Base-by-base conservation (phyloP, 495 filamentous ascomycete species). In the Penicillium lividum region DNA sequence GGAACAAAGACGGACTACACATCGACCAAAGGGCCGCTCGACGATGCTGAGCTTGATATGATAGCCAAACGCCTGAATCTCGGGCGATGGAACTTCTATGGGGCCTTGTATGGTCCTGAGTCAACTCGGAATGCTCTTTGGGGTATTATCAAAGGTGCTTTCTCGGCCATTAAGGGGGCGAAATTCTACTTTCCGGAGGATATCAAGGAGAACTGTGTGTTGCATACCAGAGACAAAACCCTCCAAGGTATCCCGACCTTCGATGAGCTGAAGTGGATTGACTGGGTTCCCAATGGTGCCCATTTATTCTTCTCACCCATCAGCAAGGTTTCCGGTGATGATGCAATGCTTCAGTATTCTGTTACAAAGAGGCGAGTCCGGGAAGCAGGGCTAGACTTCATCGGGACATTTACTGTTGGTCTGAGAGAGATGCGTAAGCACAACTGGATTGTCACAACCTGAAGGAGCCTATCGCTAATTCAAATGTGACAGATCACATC, bases 1-100 rank as follows among this genome's bases (percentile, higher is more conserved):
- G 80, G 76, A 18, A 63, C 60, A 6, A 74, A 67, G 33, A 71
- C 72, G 64, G 25, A 68, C 6, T 83, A 69, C 61, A 82, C 74
- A 53, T 62, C 64, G 2, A 72, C 74, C n/a, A 45, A 68, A 0
- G 77, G 70, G 8, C 65, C 69, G 13, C 71, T 84, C 18, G 73
- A 78, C 3, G 52, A 65, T 13, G 69, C 71, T 1, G 61, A 71
- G 1, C 58, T 81, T 8, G 68, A 76, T 50, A 61, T 61, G 18
- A 68, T 69, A 1, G 73, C 73, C 1, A 70, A 73, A 33, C 68
- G 69, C 15, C 65, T 74, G 1, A 66, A 72, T 3, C 57, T 74
- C 7, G 79, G 79, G 7, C 66, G 77, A 2, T 86, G 82, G 83
- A 74, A 78, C 31, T 82, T 84, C 67, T 86, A 84, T 65, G 80